Evolutionary conservation across 352 stramenopile species (phyloP).

Genomic region (Phytophthora europaea): DNA sequence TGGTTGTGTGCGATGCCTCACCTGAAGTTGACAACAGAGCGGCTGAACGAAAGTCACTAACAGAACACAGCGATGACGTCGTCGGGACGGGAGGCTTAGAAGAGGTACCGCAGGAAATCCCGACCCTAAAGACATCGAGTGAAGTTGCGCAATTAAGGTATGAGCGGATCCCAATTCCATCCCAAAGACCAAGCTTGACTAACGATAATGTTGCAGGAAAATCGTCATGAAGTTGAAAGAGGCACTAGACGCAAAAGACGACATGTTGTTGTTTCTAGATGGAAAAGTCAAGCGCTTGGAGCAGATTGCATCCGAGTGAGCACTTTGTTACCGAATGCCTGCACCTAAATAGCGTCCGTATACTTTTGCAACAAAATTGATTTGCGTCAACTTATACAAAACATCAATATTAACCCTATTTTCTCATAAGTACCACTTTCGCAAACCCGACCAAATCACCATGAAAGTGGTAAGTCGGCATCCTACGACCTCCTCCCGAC

Average conservation of each 20-base stretch:
- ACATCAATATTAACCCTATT: not conserved
- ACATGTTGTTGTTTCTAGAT: constrained; percentile 68
- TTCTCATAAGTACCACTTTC: constrained; percentile 3
- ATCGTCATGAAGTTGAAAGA: constrained; percentile 66
- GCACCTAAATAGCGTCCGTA: not conserved
- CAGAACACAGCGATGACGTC: not conserved
- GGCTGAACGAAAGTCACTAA: not conserved
- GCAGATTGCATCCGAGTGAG: not conserved
- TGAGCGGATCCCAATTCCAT: not conserved
- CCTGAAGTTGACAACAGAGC: not conserved
- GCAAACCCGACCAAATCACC: not conserved
- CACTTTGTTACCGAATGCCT: not conserved
- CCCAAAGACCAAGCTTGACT: not conserved
- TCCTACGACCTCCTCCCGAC: not conserved
- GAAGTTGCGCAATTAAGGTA: constrained; percentile 30
- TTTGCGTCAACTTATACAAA: constrained; percentile 1
- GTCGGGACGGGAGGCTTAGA: not conserved
- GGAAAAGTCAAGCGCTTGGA: constrained; percentile 57
- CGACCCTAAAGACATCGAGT: constrained; percentile 2
- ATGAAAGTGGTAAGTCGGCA: constrained; percentile 51
- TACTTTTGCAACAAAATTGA: not conserved
- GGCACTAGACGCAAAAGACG: constrained; percentile 68
- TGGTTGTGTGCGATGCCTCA: constrained; percentile 22
- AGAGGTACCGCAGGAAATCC: not conserved
- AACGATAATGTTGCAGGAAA: constrained; percentile 35